Percentiles rank a stretch among this genome's conserved stretches.
Evolutionary conservation across 164 flowering plant genomes (phyloP).

Genomic region (Tinospora cordifolia): DNA sequence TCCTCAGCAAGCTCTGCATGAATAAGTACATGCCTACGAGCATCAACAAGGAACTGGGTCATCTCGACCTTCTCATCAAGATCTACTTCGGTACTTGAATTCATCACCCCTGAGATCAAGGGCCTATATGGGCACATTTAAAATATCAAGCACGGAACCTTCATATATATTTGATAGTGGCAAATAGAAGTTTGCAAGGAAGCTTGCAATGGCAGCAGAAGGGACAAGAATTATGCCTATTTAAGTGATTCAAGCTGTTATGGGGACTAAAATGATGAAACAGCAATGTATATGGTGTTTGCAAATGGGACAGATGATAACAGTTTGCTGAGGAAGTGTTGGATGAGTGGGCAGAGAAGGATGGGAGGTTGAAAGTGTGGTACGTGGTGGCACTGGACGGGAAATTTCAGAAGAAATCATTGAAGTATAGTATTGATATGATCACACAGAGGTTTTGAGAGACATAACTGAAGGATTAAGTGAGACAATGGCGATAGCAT

Average conservation of each 20-base stretch:
- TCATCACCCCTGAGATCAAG: slow-evolving; percentile 55
- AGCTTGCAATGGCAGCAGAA: slow-evolving; percentile 82
- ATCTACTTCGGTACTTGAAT: slow-evolving; percentile 71
- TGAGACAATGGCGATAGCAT: slow-evolving; percentile 54
- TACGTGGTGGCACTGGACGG: slow-evolving; percentile 76
- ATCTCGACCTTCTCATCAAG: slow-evolving; percentile 68
- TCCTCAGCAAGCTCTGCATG: slow-evolving; percentile 68
- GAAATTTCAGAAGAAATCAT: slow-evolving; percentile 41
- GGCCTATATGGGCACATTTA: slow-evolving; percentile 93
- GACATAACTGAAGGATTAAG: slow-evolving; percentile 52
- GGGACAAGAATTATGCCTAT: slow-evolving; percentile 94
- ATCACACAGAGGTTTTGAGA: slow-evolving; percentile 55
- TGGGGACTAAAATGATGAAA: slow-evolving; percentile 74
- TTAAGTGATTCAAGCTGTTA: slow-evolving; percentile 69
- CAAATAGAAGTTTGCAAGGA: slow-evolving; percentile 58
- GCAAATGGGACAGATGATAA: slow-evolving; percentile 88
- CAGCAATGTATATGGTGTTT: slow-evolving; percentile 79
- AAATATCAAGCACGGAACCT: slow-evolving; percentile 62
- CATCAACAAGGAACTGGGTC: slow-evolving; percentile 52
- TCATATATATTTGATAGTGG: slow-evolving; percentile 61
- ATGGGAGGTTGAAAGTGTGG: slow-evolving; percentile 70
- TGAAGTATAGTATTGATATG: slow-evolving; percentile 69
- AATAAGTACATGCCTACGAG: slow-evolving; percentile 83
- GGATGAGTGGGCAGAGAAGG: slow-evolving; percentile 57
- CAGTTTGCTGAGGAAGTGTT: slow-evolving; percentile 68